These are phyloP conservation scores for Saccharomyces kudriavzevii DNA, from an alignment of 805 yeast species.

Conservation along the genomic window DNA sequence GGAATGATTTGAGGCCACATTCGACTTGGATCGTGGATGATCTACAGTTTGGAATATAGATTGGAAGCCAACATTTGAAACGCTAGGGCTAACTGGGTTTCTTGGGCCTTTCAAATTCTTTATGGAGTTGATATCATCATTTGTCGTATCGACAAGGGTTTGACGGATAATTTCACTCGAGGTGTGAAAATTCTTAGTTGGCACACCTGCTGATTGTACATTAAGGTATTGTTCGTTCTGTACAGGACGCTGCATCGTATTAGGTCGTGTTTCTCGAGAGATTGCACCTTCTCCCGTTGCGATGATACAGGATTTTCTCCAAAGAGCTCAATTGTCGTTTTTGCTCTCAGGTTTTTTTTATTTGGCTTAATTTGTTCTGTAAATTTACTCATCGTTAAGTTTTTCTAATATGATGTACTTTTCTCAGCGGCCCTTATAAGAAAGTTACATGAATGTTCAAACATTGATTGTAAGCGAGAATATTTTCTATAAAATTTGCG, in stretches of 20 bases:
- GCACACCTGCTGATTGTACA: background rate
- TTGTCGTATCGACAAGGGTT: background rate
- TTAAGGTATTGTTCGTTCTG: background rate
- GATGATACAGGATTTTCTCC: background rate
- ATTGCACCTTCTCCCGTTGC: background rate
- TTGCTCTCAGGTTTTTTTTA: background rate
- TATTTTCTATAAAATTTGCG: background rate
- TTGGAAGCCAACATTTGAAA: slow-evolving; percentile 26
- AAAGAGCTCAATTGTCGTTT: background rate
- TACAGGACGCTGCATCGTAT: background rate
- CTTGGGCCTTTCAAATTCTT: background rate
- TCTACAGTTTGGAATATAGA: slow-evolving; percentile 16
- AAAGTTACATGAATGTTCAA: background rate
- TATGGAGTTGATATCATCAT: background rate
- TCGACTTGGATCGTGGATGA: background rate
- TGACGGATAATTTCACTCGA: background rate
- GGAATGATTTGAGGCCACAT: background rate
- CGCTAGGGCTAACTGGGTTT: slow-evolving; percentile 9
- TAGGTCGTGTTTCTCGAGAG: background rate
- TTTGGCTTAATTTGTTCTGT: background rate
- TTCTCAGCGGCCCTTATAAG: background rate
- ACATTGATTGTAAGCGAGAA: background rate
- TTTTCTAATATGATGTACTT: background rate
- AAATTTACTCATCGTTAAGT: background rate
- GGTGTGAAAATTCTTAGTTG: background rate